phyloP scores from a whole-genome alignment of 2,329 filamentous ascomycete genomes.

The Trichoderma oligosporum region DNA sequence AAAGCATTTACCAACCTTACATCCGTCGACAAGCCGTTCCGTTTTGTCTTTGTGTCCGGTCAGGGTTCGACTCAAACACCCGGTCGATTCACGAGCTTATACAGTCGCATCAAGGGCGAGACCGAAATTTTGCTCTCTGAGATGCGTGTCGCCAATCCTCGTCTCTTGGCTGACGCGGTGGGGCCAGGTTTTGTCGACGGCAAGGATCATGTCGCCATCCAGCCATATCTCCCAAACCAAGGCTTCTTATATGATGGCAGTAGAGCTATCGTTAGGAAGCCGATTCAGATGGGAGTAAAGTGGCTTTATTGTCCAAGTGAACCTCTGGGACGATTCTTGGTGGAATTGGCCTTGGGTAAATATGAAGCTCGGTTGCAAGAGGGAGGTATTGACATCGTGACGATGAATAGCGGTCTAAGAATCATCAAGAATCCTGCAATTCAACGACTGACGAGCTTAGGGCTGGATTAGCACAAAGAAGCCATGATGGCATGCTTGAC shows the following conservation, averaged over 20 bases:
- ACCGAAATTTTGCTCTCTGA: not conserved
- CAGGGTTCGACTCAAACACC: conserved; percentile 7
- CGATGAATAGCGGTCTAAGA: not conserved
- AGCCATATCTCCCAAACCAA: not conserved
- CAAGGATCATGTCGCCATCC: not conserved
- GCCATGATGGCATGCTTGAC: too few species aligned
- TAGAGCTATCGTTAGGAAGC: not conserved
- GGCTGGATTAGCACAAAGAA: too few species aligned
- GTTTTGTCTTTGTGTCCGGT: conserved; percentile 4
- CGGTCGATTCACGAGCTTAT: not conserved
- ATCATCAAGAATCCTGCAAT: conserved; percentile 8
- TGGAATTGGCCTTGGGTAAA: not conserved
- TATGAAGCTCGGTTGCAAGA: not conserved
- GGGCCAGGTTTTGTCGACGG: not conserved
- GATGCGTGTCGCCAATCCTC: not conserved
- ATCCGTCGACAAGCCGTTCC: not conserved
- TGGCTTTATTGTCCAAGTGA: conserved; percentile 8
- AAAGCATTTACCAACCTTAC: conserved; percentile 1
- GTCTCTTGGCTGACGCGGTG: not conserved
- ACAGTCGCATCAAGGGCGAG: conserved; percentile 6
- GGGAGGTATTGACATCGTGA: not conserved
- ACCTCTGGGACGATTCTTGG: conserved; percentile 3
- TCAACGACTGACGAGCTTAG: not conserved
- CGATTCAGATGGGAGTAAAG: conserved; percentile 1
- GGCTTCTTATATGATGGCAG: not conserved